A percentile compares a stretch with the other conserved stretches of the same genome.
These are phyloP conservation scores for Metarhizium rileyi DNA, from an alignment of 2,329 filamentous ascomycete genomes.

Conservation along the genomic window DNA sequence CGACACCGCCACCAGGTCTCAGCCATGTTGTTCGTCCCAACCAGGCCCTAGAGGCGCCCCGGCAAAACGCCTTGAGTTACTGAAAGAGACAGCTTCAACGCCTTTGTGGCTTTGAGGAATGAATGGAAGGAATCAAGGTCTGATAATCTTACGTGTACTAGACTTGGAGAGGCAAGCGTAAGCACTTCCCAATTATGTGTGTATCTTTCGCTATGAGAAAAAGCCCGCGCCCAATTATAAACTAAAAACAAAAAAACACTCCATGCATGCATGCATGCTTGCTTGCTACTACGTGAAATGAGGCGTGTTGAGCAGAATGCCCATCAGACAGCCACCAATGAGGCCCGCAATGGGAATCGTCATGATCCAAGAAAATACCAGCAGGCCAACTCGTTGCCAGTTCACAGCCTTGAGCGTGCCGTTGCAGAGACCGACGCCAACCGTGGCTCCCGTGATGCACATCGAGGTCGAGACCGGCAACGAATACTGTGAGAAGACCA, in stretches of 20 bases:
- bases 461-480: slow-evolving; percentile 69
- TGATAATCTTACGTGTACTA: too few relatives aligned
- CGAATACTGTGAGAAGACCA: slow-evolving; percentile 65
- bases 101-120: too few relatives aligned
- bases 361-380: slow-evolving; percentile 52
- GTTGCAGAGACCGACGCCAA: slow-evolving; percentile 71
- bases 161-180: too few relatives aligned
- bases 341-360: slow-evolving; percentile 33
- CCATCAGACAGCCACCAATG: slow-evolving; percentile 32
- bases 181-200: too few relatives aligned
- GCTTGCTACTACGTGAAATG: slow-evolving; percentile 15
- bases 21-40: too few relatives aligned
- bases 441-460: slow-evolving; percentile 73
- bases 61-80: too few relatives aligned
- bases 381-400: slow-evolving; percentile 60
- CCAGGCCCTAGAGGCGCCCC: too few relatives aligned
- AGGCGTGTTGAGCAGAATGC: slow-evolving; percentile 29
- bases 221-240: not conserved
- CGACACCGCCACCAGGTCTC: too few relatives aligned
- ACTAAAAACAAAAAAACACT: not conserved
- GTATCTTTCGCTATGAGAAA: too few relatives aligned
- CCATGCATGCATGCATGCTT: not conserved
- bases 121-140: too few relatives aligned
- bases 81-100: too few relatives aligned
- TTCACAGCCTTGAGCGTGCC: slow-evolving; percentile 63